Base-by-base conservation (phyloP, 495 filamentous ascomycete genomes). In the Aspergillus kassunensis region DNA sequence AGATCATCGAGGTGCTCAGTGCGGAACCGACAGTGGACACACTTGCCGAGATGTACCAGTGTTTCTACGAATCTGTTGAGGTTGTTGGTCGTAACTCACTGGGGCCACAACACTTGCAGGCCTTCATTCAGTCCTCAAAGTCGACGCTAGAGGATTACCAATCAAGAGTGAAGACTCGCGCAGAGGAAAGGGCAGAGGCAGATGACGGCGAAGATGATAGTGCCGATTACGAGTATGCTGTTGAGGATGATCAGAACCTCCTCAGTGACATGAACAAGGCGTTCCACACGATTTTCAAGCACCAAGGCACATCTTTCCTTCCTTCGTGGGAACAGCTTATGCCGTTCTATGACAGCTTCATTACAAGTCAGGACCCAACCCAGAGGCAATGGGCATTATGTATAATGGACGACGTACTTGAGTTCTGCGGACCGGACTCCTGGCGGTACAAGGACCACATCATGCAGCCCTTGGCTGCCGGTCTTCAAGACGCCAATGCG, bases 251-350 rank as follows among this genome's bases (percentile, higher is more conserved):
- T 64, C 93, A 97, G 67, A 91, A 89, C 21, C 75, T 99, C 18
- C 82, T 99, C 41, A 96, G 91, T 8, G 95, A 99, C 63, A 99
- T 99, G 95, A 99, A 97, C 84, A 99, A 99, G 75, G 90, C 95
- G 0, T 99, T 96, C 81, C 95, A 99, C 69, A 93, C 89, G 37
- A 90, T 99, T 59, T 97, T 97, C 77, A 97, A 97, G 77, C 89
- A 96, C 76, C 89, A 95, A 61, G 87, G 89, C 49, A 77, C 80
- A 15, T 65, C 76, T 23, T 99, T 97, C 80, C 80, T 99, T 44
- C 87, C 82, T 8, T 69, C 87, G 36, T 97, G 92, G 92, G 84
- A 93, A 61, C 82, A 83, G 20, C 79, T 99, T 16, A 79, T 92
- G 55, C 73, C 71, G 11, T 95, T 89, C 44, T 99, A 97, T 69